Conservation (phyloP, 2,329 filamentous ascomycete genomes). For the Septoria petroselini region DNA sequence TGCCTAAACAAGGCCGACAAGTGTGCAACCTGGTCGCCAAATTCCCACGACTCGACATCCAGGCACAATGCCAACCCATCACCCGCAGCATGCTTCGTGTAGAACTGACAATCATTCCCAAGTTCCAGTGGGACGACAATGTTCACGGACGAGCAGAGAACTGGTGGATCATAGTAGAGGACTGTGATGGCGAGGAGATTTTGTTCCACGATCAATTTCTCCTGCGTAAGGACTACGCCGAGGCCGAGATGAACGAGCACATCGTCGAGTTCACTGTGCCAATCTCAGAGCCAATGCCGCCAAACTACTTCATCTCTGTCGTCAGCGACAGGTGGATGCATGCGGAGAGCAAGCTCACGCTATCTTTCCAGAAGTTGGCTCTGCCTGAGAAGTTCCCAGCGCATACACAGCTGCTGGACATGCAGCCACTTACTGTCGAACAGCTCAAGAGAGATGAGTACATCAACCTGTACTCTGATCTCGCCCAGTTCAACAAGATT, state of each 20-base stretch:
- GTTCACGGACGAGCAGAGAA: slow-evolving; percentile 84
- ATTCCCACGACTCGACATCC: slow-evolving; percentile 87
- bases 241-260: slow-evolving; percentile 85
- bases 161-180: slow-evolving; percentile 97
- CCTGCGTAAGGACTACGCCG: slow-evolving; percentile 82
- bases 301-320: slow-evolving; percentile 96
- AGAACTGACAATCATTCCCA: slow-evolving; percentile 86
- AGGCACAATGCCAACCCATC: slow-evolving; percentile 90
- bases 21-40: slow-evolving; percentile 86
- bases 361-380: slow-evolving; percentile 92
- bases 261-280: slow-evolving; percentile 94
- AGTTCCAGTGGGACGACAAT: slow-evolving; percentile 91
- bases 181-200: slow-evolving; percentile 95
- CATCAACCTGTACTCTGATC: slow-evolving; percentile 73
- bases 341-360: slow-evolving; percentile 85
- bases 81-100: slow-evolving; percentile 89
- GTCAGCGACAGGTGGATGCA: slow-evolving; percentile 98
- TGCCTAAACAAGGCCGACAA: slow-evolving; percentile 80
- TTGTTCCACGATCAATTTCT: slow-evolving; percentile 93
- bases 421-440: slow-evolving; percentile 85
- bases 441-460: slow-evolving; percentile 86
- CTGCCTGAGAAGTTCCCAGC: slow-evolving; percentile 93
- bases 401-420: slow-evolving; percentile 84
- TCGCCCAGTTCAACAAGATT: slow-evolving; percentile 91
- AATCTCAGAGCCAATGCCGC: slow-evolving; percentile 95